Conservation (phyloP, 1,284 basidiomycete genomes). For the Pseudozyma tsukubaensis region DNA sequence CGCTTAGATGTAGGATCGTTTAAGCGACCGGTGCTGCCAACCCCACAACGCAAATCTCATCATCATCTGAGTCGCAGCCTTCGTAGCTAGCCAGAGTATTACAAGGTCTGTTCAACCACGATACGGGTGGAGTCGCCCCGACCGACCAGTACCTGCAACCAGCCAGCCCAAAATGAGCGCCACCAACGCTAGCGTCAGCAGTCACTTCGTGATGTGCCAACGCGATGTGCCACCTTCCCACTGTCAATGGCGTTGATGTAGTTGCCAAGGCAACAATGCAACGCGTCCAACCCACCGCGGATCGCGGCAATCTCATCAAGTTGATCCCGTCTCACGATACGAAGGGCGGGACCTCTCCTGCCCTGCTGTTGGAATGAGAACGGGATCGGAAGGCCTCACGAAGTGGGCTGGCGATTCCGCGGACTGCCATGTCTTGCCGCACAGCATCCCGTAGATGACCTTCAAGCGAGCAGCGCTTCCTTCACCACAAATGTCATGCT, state of each 20-base stretch:
- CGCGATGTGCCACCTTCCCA: conserved; percentile 1
- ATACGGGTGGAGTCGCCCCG: conserved; percentile 4
- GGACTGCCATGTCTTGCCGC: too few species aligned
- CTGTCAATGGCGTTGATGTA: neutral
- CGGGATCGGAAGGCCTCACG: neutral
- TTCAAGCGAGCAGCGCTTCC: too few species aligned
- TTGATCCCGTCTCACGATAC: too few species aligned
- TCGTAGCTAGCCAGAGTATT: neutral
- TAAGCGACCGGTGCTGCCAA: neutral
- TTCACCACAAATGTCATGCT: too few species aligned
- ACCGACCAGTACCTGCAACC: too few species aligned
- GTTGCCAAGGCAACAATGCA: conserved; percentile 4
- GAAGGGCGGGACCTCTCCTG: neutral
- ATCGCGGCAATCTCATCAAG: conserved; percentile 5
- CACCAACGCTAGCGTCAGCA: conserved; percentile 1
- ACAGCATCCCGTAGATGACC: too few species aligned
- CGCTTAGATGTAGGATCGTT: neutral
- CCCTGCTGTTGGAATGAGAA: too few species aligned
- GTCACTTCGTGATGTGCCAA: neutral
- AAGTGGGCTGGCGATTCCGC: too few species aligned
- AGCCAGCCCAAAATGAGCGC: neutral
- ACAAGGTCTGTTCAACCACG: neutral
- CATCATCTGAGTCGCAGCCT: too few species aligned
- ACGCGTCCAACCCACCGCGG: conserved; percentile 1
- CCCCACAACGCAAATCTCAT: too few species aligned